Percentiles rank a stretch among this genome's conserved stretches.
phyloP scores from a whole-genome alignment of 192 early-diverging fungal species.

The Pilaira anomala region DNA sequence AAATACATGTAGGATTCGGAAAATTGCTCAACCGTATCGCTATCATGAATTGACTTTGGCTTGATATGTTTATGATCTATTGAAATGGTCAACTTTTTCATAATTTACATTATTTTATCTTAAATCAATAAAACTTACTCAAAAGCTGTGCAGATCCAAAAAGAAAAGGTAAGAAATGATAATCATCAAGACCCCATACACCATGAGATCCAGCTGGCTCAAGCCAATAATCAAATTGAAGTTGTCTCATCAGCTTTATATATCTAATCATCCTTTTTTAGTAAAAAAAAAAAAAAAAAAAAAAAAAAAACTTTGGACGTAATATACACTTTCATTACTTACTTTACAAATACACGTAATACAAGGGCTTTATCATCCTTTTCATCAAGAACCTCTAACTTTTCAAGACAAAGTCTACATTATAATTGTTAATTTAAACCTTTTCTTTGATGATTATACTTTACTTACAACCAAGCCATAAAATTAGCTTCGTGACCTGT shows the following conservation, averaged over 20 bases:
- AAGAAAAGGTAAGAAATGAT: slow-evolving; percentile 93
- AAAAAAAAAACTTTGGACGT: too few species aligned
- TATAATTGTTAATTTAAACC: slow-evolving; percentile 4
- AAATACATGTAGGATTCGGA: slow-evolving; percentile 95
- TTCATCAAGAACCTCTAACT: slow-evolving; percentile 62
- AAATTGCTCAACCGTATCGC: slow-evolving; percentile 86
- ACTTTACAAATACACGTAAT: slow-evolving; percentile 71
- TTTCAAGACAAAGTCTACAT: slow-evolving; percentile 70
- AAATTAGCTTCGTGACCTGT: slow-evolving; percentile 96
- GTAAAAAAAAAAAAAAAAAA: too few species aligned
- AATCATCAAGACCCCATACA: slow-evolving; percentile 99
- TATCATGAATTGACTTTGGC: slow-evolving; percentile 92
- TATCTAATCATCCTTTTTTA: slow-evolving; percentile 67
- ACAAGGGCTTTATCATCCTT: slow-evolving; percentile 77
- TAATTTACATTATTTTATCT: background rate
- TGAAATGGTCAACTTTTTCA: too few species aligned
- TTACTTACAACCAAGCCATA: slow-evolving; percentile 71
- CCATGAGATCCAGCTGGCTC: slow-evolving; percentile 98
- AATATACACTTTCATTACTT: background rate
- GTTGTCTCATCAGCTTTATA: slow-evolving; percentile 80
- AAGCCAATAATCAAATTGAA: slow-evolving; percentile 92
- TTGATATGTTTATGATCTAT: slow-evolving; percentile 83
- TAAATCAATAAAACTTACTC: slow-evolving; percentile 32
- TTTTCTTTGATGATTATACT: background rate
- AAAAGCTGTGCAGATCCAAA: slow-evolving; percentile 88